Evolutionary conservation across 805 yeast genomes (phyloP).

Genomic region (Metschnikowia corniflorae): DNA sequence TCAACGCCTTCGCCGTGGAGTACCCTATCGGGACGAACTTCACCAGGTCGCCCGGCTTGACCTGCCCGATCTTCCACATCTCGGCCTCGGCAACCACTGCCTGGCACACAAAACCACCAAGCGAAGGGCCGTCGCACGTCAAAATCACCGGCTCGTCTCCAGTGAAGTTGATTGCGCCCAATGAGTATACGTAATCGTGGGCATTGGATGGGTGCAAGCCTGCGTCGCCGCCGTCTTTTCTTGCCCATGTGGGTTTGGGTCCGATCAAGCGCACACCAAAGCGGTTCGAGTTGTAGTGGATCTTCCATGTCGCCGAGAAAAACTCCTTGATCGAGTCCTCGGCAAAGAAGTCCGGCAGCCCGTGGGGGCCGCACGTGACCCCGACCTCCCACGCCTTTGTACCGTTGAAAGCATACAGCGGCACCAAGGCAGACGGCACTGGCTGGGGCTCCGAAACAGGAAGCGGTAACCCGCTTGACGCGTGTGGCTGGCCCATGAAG

Average conservation of each 20-base stretch:
- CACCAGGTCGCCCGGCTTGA: conserved; percentile 87
- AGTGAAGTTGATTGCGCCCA: conserved; percentile 96
- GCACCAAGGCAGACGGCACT: conserved; percentile 55
- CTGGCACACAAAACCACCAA: conserved; percentile 96
- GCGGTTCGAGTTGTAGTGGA: conserved; percentile 94
- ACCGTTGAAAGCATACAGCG: conserved; percentile 39
- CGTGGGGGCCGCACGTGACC: conserved; percentile 97
- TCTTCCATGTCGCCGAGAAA: conserved; percentile 81
- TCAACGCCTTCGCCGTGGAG: conserved; percentile 64
- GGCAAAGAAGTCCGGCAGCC: conserved; percentile 91
- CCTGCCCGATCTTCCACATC: conserved; percentile 98
- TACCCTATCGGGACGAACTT: conserved; percentile 75
- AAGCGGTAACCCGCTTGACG: conserved; percentile 63
- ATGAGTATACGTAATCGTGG: conserved; percentile 93
- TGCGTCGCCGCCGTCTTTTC: conserved; percentile 95
- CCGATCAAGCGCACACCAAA: conserved; percentile 94
- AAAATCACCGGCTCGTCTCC: conserved; percentile 98
- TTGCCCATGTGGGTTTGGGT: conserved; percentile 96
- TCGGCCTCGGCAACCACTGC: conserved; percentile 95
- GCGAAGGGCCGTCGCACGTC: conserved; percentile 96
- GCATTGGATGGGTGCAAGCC: conserved; percentile 99
- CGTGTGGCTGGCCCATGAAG: conserved; percentile 75
- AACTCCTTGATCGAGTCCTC: conserved; percentile 71
- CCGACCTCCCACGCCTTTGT: conserved; percentile 75
- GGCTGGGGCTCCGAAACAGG: conserved; percentile 64